Base-by-base conservation (phyloP, 2,329 filamentous ascomycete species). In the Phyllosticta citrichinensis region DNA sequence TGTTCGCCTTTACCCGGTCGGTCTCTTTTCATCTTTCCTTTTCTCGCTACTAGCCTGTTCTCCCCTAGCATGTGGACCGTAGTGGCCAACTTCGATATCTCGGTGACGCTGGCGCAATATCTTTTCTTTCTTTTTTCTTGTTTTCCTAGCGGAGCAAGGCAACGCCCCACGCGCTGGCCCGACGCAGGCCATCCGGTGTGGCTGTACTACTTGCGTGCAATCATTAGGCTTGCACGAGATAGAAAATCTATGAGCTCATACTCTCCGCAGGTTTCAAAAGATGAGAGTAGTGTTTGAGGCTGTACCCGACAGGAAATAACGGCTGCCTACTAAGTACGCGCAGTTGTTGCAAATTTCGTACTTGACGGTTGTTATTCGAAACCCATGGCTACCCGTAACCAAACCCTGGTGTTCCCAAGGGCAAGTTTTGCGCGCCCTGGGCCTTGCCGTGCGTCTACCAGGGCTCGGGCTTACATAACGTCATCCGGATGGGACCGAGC, bases 391-490 rank as follows among this genome's bases (percentile, higher is more conserved):
- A 22, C 22, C 22, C 22, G 3, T 22, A 22, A 22, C 22, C 22
- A 22, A 22, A 40, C 14, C 33, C 33, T 40, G 33, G 9, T 40
- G 11, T 40, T 40, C 12, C 27, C 4, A 30, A n/a, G n/a, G 40
- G 40, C 40, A 47, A 47, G 40, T 19, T 47, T n/a, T n/a, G 40
- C 6, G 40, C 4, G n/a, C 40, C 14, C n/a, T 47, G 4, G 40
- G 14, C 40, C 40, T 5, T 6, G 8, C 40, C 4, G 14, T 19
- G 30, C 8, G 9, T 40, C 5, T 35, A 9, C 12, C 54, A 59
- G 59, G 47, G 59, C 59, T 61, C 54, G 56, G 54, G 58, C 59
- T 61, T 54, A 61, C 59, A 30, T 61, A 61, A 61, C 59, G 59
- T 61, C 59, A 61, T 61, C 56, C 40, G 14, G 53, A 54, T 54